phyloP scores from a whole-genome alignment of 768 basidiomycete species.

The Cytidiella melzeri region DNA sequence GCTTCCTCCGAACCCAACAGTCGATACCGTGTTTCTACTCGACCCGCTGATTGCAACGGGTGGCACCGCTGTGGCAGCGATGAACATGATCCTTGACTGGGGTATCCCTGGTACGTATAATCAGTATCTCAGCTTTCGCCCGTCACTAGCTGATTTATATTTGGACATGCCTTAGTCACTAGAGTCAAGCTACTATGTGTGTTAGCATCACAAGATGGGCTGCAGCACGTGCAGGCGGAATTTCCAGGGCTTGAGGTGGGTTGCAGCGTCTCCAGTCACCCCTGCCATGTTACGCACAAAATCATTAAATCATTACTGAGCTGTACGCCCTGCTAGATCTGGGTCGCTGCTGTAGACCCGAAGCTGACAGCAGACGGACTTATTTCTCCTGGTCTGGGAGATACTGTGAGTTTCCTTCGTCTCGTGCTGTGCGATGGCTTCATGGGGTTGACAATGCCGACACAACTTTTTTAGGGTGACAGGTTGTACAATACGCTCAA shows the following conservation, averaged over 20 bases:
- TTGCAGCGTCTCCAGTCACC: slow-evolving; percentile 4
- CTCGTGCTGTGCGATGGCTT: too few species aligned
- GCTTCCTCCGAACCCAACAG: slow-evolving; percentile 65
- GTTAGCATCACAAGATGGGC: slow-evolving; percentile 71
- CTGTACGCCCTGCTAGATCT: too few species aligned
- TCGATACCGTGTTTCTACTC: slow-evolving; percentile 82
- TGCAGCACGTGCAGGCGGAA: slow-evolving; percentile 54
- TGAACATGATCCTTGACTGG: slow-evolving; percentile 83
- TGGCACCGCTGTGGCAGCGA: slow-evolving; percentile 83
- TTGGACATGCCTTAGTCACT: slow-evolving; percentile 33
- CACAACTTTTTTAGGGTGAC: slow-evolving; percentile 62
- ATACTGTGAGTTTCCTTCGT: slow-evolving; percentile 68
- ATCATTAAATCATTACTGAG: too few species aligned
- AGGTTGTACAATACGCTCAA: slow-evolving; percentile 71
- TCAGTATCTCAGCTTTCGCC: too few species aligned
- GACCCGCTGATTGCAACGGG: slow-evolving; percentile 95
- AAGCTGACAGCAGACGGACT: slow-evolving; percentile 68
- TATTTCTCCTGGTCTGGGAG: slow-evolving; percentile 87
- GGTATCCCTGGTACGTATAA: slow-evolving; percentile 59
- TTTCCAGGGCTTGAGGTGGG: slow-evolving; percentile 79
- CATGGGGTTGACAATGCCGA: too few species aligned
- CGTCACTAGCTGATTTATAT: too few species aligned
- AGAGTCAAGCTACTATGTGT: slow-evolving; percentile 81
- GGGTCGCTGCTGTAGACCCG: slow-evolving; percentile 78
- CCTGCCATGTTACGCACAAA: slow-evolving; percentile 3